Base-by-base conservation (phyloP, 345 rosid species). In the Eucalyptus globulus region DNA sequence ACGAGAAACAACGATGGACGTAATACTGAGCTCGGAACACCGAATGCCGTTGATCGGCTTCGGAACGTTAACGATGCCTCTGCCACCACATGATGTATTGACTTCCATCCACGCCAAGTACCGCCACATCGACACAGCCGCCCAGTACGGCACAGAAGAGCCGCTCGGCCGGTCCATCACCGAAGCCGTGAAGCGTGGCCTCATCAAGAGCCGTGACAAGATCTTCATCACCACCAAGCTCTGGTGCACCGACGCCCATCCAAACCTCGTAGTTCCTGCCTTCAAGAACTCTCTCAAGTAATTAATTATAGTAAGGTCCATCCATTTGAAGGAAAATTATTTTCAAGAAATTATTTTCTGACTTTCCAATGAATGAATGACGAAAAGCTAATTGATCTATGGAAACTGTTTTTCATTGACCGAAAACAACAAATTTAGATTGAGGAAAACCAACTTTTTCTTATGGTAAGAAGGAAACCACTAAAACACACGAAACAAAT, bases 101-200 rank as follows among this genome's bases (percentile, higher is more conserved):
- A 91, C 91, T 69, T 24, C 31, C 6, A 93, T 95, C 83, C 80
- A 88, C 87, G 86, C 88, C 4, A 96, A 98, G 8, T 95, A 93
- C 89, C 90, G 99, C 51, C 99, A 95, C 87, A 92, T 95, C 8
- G 97, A 97, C 89, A 97, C 95, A 0, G 95, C 99, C 17, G 87
- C 92, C 87, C 19, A 15, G 21, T 95, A 96, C 85, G 91, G 87
- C 5, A 31, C 97, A 1, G 97, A 96, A 90, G 91, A 94, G 86
- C 86, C 93, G 1, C 89, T 94, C 4, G 99, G 95, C 1, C 93
- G 91, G 85, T 96, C 96, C 22, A 27, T 97, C 4, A 72, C 86
- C 0, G 95, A 93, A 29, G 97, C 98, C 15, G 13, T 93, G 22
- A 45, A 86, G 5, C 92, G 87, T 1, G 94, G 95, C 1, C 92